These are phyloP conservation scores for Acacia concinna DNA, from an alignment of 331 rosid genomes.

Conservation along the genomic window DNA sequence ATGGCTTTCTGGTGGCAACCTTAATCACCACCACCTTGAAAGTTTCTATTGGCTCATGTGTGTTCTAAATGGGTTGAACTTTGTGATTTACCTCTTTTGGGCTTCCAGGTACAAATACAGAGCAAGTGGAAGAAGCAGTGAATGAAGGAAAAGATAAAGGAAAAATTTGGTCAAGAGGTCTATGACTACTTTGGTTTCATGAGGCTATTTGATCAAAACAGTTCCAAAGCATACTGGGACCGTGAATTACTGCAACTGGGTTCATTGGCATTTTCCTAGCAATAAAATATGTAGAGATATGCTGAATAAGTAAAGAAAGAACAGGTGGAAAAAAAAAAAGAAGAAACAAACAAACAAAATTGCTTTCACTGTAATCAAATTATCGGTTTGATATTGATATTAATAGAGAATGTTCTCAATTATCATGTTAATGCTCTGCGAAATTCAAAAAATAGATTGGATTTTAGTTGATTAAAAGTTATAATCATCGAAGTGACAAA, in stretches of 20 bases:
- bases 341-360: background rate
- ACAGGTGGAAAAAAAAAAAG: background rate
- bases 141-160: conserved; percentile 17
- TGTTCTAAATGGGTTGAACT: conserved; percentile 76
- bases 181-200: background rate
- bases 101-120: conserved; percentile 72
- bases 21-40: conserved; percentile 73
- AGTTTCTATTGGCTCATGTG: conserved; percentile 93
- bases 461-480: too few species aligned
- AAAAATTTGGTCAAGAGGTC: background rate
- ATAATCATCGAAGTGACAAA: accelerated
- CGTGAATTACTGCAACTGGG: conserved; percentile 10
- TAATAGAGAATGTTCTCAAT: background rate
- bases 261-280: conserved; percentile 11
- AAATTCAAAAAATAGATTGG: too few species aligned
- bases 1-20: conserved; percentile 72
- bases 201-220: conserved; percentile 11
- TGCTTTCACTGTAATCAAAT: background rate
- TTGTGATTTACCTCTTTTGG: conserved; percentile 82
- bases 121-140: conserved; percentile 36
- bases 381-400: background rate
- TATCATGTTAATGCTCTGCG: background rate
- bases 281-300: background rate
- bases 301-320: conserved; percentile 19
- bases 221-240: background rate